These are phyloP conservation scores for Cadophora gregata DNA, from an alignment of 2,329 filamentous ascomycete genomes.

Conservation along the genomic window DNA sequence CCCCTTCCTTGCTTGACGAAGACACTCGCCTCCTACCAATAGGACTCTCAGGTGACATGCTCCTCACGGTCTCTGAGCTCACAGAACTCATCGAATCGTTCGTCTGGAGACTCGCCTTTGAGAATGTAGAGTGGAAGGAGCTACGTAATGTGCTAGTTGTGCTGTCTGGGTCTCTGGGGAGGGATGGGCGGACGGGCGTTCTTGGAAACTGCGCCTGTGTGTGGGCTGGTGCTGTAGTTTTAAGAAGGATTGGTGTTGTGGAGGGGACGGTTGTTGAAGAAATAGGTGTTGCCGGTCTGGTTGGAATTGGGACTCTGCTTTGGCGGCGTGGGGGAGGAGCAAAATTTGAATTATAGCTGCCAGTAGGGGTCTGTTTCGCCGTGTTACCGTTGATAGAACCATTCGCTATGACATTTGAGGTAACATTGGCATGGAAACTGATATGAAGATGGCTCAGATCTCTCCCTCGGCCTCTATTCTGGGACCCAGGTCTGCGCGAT, in stretches of 20 bases:
- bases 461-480: conserved; percentile 29
- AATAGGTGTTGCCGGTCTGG: conserved; percentile 13
- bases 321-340: background rate
- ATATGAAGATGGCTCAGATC: conserved; percentile 22
- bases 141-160: conserved; percentile 31
- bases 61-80: conserved; percentile 24
- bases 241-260: conserved; percentile 17
- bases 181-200: conserved; percentile 29
- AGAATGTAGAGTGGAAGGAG: conserved; percentile 34
- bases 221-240: background rate
- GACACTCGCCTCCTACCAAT: background rate
- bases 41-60: conserved; percentile 31
- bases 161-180: conserved; percentile 27
- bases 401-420: background rate
- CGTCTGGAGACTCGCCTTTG: conserved; percentile 21
- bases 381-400: background rate
- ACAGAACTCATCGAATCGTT: conserved; percentile 33
- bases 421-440: background rate
- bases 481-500: conserved; percentile 12
- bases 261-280: too few relatives aligned
- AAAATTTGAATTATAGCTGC: background rate
- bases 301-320: conserved; percentile 9
- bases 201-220: conserved; percentile 11
- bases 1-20: background rate
- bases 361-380: background rate